phyloP scores from a whole-genome alignment of 1,284 basidiomycete genomes.

The Ceratobasidium theobromae region DNA sequence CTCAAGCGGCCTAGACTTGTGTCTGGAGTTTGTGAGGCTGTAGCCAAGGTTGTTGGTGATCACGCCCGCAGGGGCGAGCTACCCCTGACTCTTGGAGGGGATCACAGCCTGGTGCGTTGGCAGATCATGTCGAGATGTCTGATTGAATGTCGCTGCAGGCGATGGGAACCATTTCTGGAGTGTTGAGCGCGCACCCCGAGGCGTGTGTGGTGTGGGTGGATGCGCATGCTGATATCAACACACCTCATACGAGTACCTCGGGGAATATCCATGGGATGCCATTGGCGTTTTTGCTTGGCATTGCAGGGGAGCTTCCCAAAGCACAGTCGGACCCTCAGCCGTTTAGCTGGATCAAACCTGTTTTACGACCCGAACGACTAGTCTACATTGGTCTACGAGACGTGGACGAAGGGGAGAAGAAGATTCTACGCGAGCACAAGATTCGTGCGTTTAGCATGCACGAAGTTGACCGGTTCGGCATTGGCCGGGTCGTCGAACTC shows the following conservation, averaged over 20 bases:
- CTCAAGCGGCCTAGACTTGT: conserved; percentile 89
- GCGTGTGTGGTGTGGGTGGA: conserved; percentile 92
- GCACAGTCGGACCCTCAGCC: conserved; percentile 45
- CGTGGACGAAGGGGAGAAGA: conserved; percentile 88
- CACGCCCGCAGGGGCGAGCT: conserved; percentile 79
- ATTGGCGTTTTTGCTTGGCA: conserved; percentile 88
- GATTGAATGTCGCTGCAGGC: conserved; percentile 53
- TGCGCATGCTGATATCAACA: conserved; percentile 95
- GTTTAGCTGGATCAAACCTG: conserved; percentile 75
- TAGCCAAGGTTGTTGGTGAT: conserved; percentile 73
- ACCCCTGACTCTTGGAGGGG: conserved; percentile 93
- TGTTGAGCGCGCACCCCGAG: conserved; percentile 60
- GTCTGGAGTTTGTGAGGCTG: conserved; percentile 76
- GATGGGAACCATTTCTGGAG: conserved; percentile 89
- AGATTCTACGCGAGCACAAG: conserved; percentile 79
- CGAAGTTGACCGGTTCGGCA: conserved; percentile 96
- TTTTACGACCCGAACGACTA: conserved; percentile 69
- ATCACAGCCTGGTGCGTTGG: conserved; percentile 81
- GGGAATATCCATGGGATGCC: conserved; percentile 99
- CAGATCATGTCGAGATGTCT: conserved; percentile 24
- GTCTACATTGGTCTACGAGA: conserved; percentile 97
- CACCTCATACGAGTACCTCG: conserved; percentile 78
- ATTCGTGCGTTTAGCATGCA: conserved; percentile 99
- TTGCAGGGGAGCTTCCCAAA: conserved; percentile 53
- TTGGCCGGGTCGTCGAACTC: conserved; percentile 93